Base-by-base conservation (phyloP, 306 rosid species). In the Senna tora region DNA sequence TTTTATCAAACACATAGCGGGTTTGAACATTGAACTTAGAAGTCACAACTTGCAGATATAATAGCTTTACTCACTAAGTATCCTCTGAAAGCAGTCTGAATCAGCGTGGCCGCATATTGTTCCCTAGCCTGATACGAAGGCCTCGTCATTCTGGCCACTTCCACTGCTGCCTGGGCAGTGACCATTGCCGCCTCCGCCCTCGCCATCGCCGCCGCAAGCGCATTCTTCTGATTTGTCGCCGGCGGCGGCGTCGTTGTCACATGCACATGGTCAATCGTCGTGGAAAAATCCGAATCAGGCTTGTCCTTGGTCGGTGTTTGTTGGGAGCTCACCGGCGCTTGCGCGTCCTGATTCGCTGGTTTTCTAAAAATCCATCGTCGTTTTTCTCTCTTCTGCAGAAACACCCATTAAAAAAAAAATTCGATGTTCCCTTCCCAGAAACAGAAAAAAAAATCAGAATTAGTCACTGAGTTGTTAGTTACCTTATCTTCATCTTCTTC, bases 81-180 rank as follows among this genome's bases (percentile, higher is more conserved):
- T 13, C 99, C 99, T 82, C 99, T 82, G 13, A 94, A 94, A 45
- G 96, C 89, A 0, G 99, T 94, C 83, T 94, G 99, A 66, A 94
- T 88, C 4, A 88, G 79, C 62, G 76, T 50, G 45, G 96, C 96
- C 4, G 92, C 86, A 43, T 21, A 52, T 34, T 69, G 68, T 19
- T 81, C 88, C 58, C 84, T 77, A 10, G 86, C 84, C 12, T 65
- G 81, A 79, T 76, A 72, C 25, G 82, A 9, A n/a, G 96, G 92
- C 75, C 84, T 77, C 19, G 83, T 73, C 21, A 87, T 71, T 74
- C 93, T 85, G 41, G 87, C 95, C 30, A 81, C 90, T 72, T 91
- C 91, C 36, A 63, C 87, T 3, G 96, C 92, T 5, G 88, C 93
- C 52, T 83, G 95, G 8, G 92, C 96, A 12, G 97, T 87, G 21